These are phyloP conservation scores for Venturia pyrina DNA, from an alignment of 2,329 filamentous ascomycete genomes.

Conservation along the genomic window DNA sequence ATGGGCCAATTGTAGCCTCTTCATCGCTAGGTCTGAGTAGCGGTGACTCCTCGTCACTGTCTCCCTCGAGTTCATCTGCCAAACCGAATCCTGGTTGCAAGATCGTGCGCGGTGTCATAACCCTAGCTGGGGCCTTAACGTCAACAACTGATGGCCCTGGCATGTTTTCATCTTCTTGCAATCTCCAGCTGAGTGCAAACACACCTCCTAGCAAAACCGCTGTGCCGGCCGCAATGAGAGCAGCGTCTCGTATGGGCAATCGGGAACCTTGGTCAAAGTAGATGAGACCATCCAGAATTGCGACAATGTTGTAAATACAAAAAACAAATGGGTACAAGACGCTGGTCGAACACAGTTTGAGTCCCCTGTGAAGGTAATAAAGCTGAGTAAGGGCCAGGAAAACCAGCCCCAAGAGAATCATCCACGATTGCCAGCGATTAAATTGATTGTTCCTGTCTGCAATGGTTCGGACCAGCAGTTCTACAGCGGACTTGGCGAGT, in stretches of 20 bases:
- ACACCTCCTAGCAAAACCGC: conserved; percentile 79
- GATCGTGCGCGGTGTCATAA: conserved; percentile 47
- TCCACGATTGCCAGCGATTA: conserved; percentile 89
- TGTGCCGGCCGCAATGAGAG: conserved; percentile 78
- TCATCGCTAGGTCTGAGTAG: conserved; percentile 15
- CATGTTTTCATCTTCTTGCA: conserved; percentile 59
- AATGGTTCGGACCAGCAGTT: conserved; percentile 79
- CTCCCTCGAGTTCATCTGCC: conserved; percentile 58
- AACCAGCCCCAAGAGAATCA: conserved; percentile 73
- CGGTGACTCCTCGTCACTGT: conserved; percentile 22
- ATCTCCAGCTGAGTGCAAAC: conserved; percentile 82
- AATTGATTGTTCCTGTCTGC: conserved; percentile 87
- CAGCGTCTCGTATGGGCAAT: conserved; percentile 64
- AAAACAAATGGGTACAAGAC: conserved; percentile 95
- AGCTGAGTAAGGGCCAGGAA: conserved; percentile 78
- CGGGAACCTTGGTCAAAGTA: conserved; percentile 87
- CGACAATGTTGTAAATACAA: conserved; percentile 98
- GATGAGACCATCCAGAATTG: conserved; percentile 91
- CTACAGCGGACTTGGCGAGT: conserved; percentile 92
- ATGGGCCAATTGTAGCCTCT: conserved; percentile 13
- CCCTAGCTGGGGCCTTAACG: conserved; percentile 19
- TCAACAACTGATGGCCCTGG: conserved; percentile 7
- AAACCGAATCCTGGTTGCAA: conserved; percentile 76
- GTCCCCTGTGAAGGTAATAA: conserved; percentile 86
- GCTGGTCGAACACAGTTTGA: conserved; percentile 91